Evolutionary conservation across 257 asterid species (phyloP).

Genomic region (Fraxinus pennsylvanica): DNA sequence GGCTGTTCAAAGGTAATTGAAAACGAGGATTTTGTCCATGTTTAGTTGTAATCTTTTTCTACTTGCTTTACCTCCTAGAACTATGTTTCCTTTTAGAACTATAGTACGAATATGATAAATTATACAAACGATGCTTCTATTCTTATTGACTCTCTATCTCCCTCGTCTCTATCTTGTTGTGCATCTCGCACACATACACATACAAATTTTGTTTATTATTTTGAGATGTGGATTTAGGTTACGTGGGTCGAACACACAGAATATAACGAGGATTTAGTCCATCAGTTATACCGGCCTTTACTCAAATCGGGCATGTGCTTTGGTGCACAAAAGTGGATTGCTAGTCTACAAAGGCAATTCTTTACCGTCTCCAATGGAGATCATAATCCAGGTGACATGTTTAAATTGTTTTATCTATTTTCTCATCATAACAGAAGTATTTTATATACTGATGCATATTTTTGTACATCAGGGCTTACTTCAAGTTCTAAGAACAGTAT

Average conservation of each 20-base stretch:
- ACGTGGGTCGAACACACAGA: constrained; percentile 84
- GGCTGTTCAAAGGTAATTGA: constrained; percentile 70
- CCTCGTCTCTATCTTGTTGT: too few species aligned
- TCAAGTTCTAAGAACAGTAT: constrained; percentile 58
- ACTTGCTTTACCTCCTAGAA: not conserved
- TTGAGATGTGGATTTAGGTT: constrained; percentile 45
- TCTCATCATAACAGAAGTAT: not conserved
- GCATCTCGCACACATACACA: too few species aligned
- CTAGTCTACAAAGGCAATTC: constrained; percentile 63
- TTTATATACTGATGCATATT: constrained; percentile 12
- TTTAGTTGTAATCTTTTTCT: not conserved
- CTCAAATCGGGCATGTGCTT: constrained; percentile 68
- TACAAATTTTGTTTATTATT: not conserved
- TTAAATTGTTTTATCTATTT: not conserved
- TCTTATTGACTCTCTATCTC: too few species aligned
- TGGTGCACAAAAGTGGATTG: constrained; percentile 82
- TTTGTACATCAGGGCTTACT: constrained; percentile 41
- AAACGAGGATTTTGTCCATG: not conserved
- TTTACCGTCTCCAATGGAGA: constrained; percentile 44
- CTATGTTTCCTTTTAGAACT: not conserved
- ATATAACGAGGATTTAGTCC: constrained; percentile 54
- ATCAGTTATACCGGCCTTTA: constrained; percentile 54
- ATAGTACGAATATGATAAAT: not conserved
- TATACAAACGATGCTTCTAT: not conserved
- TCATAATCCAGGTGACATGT: constrained; percentile 46